Evolutionary conservation across 306 rosid species (phyloP).

Genomic region (Acacia confusa): DNA sequence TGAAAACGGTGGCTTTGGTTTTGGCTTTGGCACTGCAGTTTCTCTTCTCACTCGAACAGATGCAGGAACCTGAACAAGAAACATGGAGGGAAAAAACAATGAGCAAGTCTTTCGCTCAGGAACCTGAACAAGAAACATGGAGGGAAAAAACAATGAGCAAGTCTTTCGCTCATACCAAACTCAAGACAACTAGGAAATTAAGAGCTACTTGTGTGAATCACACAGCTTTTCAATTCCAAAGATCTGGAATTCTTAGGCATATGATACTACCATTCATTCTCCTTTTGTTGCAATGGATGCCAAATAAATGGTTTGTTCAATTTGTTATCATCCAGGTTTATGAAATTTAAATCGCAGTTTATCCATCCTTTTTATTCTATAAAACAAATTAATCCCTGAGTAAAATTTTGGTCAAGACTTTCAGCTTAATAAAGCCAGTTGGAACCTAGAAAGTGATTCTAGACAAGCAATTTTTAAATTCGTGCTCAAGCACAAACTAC

Average conservation of each 20-base stretch:
- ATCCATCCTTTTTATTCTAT: background rate
- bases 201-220: background rate
- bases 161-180: background rate
- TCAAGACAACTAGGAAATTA: background rate
- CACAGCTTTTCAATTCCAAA: background rate
- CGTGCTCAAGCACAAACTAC: slow-evolving; percentile 15
- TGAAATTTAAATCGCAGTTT: background rate
- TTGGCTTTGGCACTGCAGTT: slow-evolving; percentile 55
- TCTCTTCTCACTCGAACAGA: slow-evolving; percentile 97
- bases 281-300: background rate
- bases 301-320: background rate
- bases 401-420: background rate
- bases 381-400: background rate
- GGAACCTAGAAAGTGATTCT: background rate
- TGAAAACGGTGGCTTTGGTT: slow-evolving; percentile 54
- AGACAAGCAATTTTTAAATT: background rate
- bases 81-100: slow-evolving; percentile 12
- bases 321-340: background rate
- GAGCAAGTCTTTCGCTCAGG: slow-evolving; percentile 33
- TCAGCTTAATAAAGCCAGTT: background rate
- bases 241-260: background rate
- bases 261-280: background rate
- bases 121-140: slow-evolving; percentile 50
- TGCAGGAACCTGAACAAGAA: slow-evolving; percentile 71
- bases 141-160: slow-evolving; percentile 1